These are phyloP conservation scores for Guillardia theta DNA, from an alignment of 78 protist genomes.

Conservation along the genomic window DNA sequence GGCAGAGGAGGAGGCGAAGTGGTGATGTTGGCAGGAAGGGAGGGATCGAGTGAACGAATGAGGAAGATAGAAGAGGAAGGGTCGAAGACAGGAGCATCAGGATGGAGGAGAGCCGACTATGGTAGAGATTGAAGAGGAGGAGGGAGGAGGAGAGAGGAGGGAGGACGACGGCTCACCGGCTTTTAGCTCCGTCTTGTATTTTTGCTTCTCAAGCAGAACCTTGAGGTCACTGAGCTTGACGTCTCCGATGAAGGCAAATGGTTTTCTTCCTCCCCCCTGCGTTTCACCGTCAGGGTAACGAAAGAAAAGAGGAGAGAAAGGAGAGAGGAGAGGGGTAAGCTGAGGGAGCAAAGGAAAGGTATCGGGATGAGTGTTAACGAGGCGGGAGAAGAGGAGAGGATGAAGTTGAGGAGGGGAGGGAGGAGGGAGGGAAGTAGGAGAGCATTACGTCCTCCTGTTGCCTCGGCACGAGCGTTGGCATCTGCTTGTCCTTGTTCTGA, in stretches of 20 bases:
- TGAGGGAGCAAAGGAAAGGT: neutral
- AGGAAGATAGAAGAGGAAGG: too few species aligned
- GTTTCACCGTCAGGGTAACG: neutral
- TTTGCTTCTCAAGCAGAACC: neutral
- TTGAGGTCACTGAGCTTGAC: slow-evolving; percentile 1
- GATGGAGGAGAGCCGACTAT: too few species aligned
- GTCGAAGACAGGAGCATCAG: too few species aligned
- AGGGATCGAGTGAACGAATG: too few species aligned
- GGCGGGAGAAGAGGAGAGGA: neutral
- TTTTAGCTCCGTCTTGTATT: neutral
- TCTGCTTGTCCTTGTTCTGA: neutral
- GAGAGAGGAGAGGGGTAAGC: neutral
- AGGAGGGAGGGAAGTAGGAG: neutral
- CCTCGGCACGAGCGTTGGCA: neutral
- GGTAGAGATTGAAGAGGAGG: too few species aligned
- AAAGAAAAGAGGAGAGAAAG: neutral
- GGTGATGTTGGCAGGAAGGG: too few species aligned
- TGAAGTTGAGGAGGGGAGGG: neutral
- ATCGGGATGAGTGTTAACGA: neutral
- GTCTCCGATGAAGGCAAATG: slow-evolving; percentile 2
- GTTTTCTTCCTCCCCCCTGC: neutral
- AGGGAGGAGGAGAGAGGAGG: neutral
- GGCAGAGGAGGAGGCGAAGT: too few species aligned
- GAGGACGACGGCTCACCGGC: neutral
- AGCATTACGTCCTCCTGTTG: neutral